These are phyloP conservation scores for Rhizoclosmatium globosum DNA, from an alignment of 192 early-diverging fungal species.

Conservation along the genomic window DNA sequence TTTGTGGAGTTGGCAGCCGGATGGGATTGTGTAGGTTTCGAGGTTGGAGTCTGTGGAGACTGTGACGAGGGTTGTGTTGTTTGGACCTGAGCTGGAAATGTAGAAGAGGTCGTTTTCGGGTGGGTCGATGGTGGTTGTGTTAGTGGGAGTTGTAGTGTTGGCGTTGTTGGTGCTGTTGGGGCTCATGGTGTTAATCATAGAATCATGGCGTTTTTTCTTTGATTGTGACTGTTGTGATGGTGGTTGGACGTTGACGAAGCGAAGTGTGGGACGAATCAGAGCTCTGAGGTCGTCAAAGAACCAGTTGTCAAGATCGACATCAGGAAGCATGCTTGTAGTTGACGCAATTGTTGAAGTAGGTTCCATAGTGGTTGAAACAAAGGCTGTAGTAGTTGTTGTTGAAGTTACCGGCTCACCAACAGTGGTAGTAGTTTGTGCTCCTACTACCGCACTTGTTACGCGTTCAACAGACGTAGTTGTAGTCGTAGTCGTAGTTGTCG, in stretches of 20 bases:
- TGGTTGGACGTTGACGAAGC: no score
- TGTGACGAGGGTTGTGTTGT: background rate
- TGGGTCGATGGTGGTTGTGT: no score
- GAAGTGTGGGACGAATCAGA: no score
- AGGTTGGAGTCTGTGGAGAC: background rate
- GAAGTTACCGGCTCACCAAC: background rate
- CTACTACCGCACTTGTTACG: background rate
- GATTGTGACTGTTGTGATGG: no score
- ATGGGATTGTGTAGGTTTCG: background rate
- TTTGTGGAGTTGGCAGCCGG: background rate
- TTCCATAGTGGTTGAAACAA: background rate
- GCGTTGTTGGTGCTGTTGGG: background rate
- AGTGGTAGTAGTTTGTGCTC: background rate
- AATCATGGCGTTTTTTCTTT: no score
- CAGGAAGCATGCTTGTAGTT: background rate
- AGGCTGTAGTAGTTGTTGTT: background rate
- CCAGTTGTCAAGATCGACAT: background rate
- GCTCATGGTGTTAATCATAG: no score
- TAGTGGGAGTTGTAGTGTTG: no score
- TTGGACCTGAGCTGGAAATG: background rate
- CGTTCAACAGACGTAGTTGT: background rate
- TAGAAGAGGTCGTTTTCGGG: no score
- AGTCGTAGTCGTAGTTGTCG: background rate
- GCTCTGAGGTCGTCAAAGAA: background rate
- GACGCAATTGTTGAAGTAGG: background rate